Percentiles rank a stretch among this genome's conserved stretches.
Evolutionary conservation across 179 eudicot species (phyloP).

Genomic region (Silene coronaria): DNA sequence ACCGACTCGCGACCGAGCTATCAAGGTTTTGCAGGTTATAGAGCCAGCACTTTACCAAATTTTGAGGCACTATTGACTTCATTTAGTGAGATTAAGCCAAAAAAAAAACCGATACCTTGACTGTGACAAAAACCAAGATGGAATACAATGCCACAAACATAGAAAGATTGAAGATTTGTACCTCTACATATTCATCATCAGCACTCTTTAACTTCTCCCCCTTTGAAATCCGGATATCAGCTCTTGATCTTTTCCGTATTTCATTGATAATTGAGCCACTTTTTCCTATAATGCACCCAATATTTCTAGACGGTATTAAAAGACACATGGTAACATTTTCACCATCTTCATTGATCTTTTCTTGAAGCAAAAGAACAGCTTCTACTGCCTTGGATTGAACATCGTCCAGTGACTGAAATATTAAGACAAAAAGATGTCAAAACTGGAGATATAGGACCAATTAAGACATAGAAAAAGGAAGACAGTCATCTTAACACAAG

Average conservation of each 20-base stretch:
- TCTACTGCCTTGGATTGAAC: slow-evolving; percentile 78
- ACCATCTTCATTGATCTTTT: slow-evolving; percentile 86
- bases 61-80: no score
- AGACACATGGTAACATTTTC: slow-evolving; percentile 52
- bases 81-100: neutral
- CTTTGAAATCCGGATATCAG: slow-evolving; percentile 76
- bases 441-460: neutral
- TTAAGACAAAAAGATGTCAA: neutral
- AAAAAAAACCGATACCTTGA: neutral
- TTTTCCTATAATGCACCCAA: slow-evolving; percentile 87
- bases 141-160: neutral
- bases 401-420: slow-evolving; percentile 66
- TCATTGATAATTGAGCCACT: slow-evolving; percentile 85
- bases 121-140: neutral
- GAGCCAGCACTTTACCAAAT: no score
- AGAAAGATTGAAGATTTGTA: slow-evolving; percentile 16
- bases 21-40: no score
- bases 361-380: slow-evolving; percentile 83
- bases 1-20: no score
- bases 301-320: slow-evolving; percentile 69
- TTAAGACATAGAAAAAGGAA: neutral
- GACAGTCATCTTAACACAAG: neutral
- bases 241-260: slow-evolving; percentile 72
- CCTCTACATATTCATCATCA: slow-evolving; percentile 73
- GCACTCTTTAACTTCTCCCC: slow-evolving; percentile 57